These are phyloP conservation scores for Colletotrichum sp. DNA, from an alignment of 2,329 filamentous ascomycete genomes.

Conservation along the genomic window DNA sequence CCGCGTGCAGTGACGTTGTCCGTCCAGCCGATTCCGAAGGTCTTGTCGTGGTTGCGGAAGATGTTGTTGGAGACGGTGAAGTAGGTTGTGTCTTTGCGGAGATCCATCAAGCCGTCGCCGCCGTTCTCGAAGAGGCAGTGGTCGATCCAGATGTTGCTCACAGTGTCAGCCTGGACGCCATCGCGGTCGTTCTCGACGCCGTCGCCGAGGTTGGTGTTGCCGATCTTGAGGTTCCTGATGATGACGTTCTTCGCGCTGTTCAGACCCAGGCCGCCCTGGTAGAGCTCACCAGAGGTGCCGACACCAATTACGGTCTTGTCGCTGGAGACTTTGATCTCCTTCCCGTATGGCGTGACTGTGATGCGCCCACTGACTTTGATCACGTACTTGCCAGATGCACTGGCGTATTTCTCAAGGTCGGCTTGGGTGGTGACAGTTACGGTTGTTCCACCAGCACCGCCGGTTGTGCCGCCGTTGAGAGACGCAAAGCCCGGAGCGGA, in stretches of 20 bases:
- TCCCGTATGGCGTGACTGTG: slow-evolving; percentile 25
- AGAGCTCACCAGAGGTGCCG: slow-evolving; percentile 14
- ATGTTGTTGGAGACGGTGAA: slow-evolving; percentile 25
- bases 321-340: slow-evolving; percentile 24
- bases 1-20: slow-evolving; percentile 19
- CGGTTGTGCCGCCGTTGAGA: slow-evolving; percentile 28
- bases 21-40: slow-evolving; percentile 24
- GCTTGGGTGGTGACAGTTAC: slow-evolving; percentile 25
- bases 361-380: slow-evolving; percentile 28
- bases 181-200: slow-evolving; percentile 17
- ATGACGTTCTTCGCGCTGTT: slow-evolving; percentile 22
- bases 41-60: slow-evolving; percentile 24
- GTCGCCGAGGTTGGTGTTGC: neutral
- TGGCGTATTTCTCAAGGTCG: slow-evolving; percentile 27
- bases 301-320: slow-evolving; percentile 26
- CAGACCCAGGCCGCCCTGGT: slow-evolving; percentile 21
- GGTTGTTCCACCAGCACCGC: slow-evolving; percentile 23
- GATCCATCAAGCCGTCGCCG: slow-evolving; percentile 21
- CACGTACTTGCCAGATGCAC: slow-evolving; percentile 24
- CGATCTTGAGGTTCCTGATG: slow-evolving; percentile 24
- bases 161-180: slow-evolving; percentile 16
- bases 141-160: slow-evolving; percentile 24
- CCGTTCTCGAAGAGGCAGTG: slow-evolving; percentile 20
- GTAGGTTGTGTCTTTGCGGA: slow-evolving; percentile 22
- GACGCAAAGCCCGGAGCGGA: slow-evolving; percentile 28